Conservation (phyloP, 192 early-diverging fungal genomes). For the Backusella tarrabulga region DNA sequence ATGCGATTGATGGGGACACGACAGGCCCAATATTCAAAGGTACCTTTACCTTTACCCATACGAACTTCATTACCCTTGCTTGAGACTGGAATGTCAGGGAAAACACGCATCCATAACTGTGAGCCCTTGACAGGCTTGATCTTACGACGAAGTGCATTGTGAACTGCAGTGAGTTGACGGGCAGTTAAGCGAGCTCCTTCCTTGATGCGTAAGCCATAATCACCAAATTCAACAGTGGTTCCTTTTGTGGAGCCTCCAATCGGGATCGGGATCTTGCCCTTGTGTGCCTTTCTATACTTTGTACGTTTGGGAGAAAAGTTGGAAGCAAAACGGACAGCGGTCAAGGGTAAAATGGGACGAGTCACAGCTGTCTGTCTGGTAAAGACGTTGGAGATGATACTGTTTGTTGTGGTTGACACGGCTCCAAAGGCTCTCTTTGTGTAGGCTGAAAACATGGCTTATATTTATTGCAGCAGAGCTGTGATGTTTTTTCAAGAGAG, state of each 20-base stretch:
- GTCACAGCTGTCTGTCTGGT: neutral
- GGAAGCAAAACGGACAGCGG: slow-evolving; percentile 52
- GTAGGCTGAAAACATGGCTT: slow-evolving; percentile 14
- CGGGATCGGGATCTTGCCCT: slow-evolving; percentile 82
- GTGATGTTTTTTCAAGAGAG: neutral
- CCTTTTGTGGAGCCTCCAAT: slow-evolving; percentile 85
- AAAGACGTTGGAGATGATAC: slow-evolving; percentile 5
- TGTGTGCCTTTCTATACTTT: slow-evolving; percentile 82
- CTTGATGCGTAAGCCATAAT: slow-evolving; percentile 89
- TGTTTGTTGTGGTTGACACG: neutral
- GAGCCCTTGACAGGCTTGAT: slow-evolving; percentile 88
- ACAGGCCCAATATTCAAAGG: slow-evolving; percentile 90
- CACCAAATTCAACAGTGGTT: slow-evolving; percentile 84
- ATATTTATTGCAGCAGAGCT: neutral
- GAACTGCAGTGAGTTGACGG: slow-evolving; percentile 78
- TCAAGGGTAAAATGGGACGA: slow-evolving; percentile 1
- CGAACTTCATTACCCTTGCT: slow-evolving; percentile 88
- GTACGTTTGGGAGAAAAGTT: slow-evolving; percentile 74
- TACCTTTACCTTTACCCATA: slow-evolving; percentile 99
- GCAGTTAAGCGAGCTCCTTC: slow-evolving; percentile 81
- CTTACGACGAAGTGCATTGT: slow-evolving; percentile 70
- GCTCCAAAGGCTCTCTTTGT: slow-evolving; percentile 6
- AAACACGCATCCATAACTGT: slow-evolving; percentile 81
- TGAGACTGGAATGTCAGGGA: slow-evolving; percentile 91
- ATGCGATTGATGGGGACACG: slow-evolving; percentile 87